Conservation (phyloP, 495 filamentous ascomycete genomes). For the Annulohypoxylon bovei region DNA sequence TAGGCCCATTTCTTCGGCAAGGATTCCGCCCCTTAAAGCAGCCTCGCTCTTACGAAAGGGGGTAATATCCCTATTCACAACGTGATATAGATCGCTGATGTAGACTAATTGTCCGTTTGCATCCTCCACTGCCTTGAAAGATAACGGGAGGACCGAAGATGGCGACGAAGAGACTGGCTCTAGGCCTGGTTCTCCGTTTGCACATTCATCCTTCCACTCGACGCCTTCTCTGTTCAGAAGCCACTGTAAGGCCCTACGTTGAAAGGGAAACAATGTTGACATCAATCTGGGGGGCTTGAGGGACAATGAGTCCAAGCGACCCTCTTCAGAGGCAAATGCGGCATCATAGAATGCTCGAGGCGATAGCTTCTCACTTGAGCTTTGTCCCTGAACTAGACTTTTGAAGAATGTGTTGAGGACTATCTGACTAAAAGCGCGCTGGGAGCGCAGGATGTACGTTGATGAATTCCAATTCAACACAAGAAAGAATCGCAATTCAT, state of each 20-base stretch:
- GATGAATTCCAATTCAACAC: slow-evolving; percentile 42
- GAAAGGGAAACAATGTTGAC: slow-evolving; percentile 56
- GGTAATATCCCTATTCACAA: slow-evolving; percentile 63
- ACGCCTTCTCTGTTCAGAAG: slow-evolving; percentile 57
- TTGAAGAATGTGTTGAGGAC: slow-evolving; percentile 44
- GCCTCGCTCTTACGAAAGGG: slow-evolving; percentile 55
- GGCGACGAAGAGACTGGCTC: slow-evolving; percentile 28
- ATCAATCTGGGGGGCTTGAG: slow-evolving; percentile 45
- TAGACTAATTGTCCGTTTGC: slow-evolving; percentile 45
- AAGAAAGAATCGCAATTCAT: slow-evolving; percentile 31
- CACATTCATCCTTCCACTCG: slow-evolving; percentile 36
- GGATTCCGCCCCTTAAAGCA: slow-evolving; percentile 69
- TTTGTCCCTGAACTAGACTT: not conserved
- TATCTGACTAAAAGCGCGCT: slow-evolving; percentile 27
- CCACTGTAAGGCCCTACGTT: slow-evolving; percentile 57
- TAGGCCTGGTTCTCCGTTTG: slow-evolving; percentile 26
- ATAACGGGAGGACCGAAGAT: slow-evolving; percentile 26
- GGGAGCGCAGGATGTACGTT: slow-evolving; percentile 20
- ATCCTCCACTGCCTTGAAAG: slow-evolving; percentile 45
- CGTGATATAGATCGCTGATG: slow-evolving; percentile 71
- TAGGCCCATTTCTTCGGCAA: slow-evolving; percentile 96
- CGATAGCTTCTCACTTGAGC: slow-evolving; percentile 35
- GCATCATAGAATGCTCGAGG: slow-evolving; percentile 59
- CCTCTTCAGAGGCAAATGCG: slow-evolving; percentile 49
- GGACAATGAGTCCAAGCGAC: slow-evolving; percentile 33